phyloP scores from a whole-genome alignment of 805 yeast genomes.

The Suhomyces canberraensis region DNA sequence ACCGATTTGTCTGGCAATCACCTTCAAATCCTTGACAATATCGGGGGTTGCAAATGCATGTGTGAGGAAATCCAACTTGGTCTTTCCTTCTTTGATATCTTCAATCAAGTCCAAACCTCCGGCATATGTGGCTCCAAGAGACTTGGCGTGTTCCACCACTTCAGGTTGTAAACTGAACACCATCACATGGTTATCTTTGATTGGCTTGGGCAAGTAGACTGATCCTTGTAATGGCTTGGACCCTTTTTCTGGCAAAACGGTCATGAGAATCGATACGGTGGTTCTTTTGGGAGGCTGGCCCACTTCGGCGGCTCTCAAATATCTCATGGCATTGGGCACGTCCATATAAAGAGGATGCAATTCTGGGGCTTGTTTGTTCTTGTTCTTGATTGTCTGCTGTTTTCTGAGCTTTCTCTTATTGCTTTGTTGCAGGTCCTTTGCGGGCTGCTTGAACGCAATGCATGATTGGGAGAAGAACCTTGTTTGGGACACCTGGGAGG shows the following conservation, averaged over 20 bases:
- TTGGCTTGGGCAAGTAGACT: slow-evolving; percentile 67
- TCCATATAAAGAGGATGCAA: slow-evolving; percentile 66
- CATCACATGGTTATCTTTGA: slow-evolving; percentile 60
- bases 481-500: not conserved
- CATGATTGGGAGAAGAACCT: slow-evolving; percentile 8
- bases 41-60: slow-evolving; percentile 86
- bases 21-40: slow-evolving; percentile 56
- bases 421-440: slow-evolving; percentile 14
- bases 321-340: slow-evolving; percentile 69
- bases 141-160: slow-evolving; percentile 49
- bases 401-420: slow-evolving; percentile 21
- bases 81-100: slow-evolving; percentile 48
- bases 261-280: slow-evolving; percentile 58
- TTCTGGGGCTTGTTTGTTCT: slow-evolving; percentile 28
- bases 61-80: slow-evolving; percentile 55
- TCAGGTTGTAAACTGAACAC: slow-evolving; percentile 64
- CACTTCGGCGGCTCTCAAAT: slow-evolving; percentile 83
- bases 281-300: slow-evolving; percentile 75
- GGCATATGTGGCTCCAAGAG: slow-evolving; percentile 56
- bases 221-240: slow-evolving; percentile 71
- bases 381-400: slow-evolving; percentile 21
- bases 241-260: slow-evolving; percentile 72
- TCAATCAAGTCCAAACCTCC: slow-evolving; percentile 75
- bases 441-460: slow-evolving; percentile 8
- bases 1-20: slow-evolving; percentile 78